phyloP scores from a whole-genome alignment of 139 green algal genomes.

The Asterochloris erici region DNA sequence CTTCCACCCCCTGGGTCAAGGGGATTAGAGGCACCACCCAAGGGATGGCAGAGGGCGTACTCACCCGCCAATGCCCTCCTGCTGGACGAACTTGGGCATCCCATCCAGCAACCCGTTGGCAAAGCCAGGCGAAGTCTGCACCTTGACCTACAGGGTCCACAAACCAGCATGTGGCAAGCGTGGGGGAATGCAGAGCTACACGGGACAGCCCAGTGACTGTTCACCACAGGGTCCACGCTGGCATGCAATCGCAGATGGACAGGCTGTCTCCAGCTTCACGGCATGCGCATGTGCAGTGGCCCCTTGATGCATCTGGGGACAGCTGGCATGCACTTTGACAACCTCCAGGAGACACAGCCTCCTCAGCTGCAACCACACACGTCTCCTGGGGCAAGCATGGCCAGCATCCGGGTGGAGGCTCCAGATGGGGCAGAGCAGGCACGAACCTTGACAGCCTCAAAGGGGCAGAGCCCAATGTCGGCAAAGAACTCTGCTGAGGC shows the following conservation, averaged over 20 bases:
- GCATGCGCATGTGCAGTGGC: no score
- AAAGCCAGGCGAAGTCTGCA: constrained; percentile 88
- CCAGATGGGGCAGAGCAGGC: not conserved
- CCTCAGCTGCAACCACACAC: not conserved
- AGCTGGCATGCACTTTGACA: no score
- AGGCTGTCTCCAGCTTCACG: not conserved
- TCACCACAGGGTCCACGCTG: not conserved
- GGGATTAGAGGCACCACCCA: no score
- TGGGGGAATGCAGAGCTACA: not conserved
- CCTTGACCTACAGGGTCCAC: constrained; percentile 68
- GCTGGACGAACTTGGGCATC: constrained; percentile 80
- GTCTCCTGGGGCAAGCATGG: not conserved
- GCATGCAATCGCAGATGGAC: not conserved
- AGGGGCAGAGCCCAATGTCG: constrained; percentile 90
- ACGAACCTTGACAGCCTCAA: constrained; percentile 91
- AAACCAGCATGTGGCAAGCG: not conserved
- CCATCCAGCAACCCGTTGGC: constrained; percentile 80
- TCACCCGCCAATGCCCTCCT: constrained; percentile 50
- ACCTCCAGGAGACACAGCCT: no score
- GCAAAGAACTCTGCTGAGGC: constrained; percentile 94
- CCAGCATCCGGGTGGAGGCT: not conserved
- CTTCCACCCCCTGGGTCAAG: no score
- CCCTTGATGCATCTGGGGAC: no score
- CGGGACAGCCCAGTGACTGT: not conserved
- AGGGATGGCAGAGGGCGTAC: not conserved